Percentiles rank a stretch among this genome's conserved stretches.
Conservation (phyloP, 2,329 filamentous ascomycete genomes). For the Chaetomium sp. region DNA sequence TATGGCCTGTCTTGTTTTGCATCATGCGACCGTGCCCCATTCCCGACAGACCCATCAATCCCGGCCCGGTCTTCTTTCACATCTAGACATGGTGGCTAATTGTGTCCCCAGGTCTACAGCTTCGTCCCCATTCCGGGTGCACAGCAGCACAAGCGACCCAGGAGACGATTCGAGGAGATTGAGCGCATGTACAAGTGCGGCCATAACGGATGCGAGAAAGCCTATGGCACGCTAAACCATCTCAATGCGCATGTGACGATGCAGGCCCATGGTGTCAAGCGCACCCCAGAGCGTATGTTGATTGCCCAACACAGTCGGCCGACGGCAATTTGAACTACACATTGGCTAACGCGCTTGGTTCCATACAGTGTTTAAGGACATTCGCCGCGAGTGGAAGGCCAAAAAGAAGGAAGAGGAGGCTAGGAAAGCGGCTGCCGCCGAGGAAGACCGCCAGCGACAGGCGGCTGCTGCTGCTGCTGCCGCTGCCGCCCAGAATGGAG, state of each 20-base stretch:
- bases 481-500: slow-evolving; percentile 57
- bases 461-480: slow-evolving; percentile 52
- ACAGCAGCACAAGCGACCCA: slow-evolving; percentile 93
- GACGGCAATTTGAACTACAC: background rate
- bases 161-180: slow-evolving; percentile 94
- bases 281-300: slow-evolving; percentile 89
- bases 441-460: slow-evolving; percentile 76
- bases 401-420: slow-evolving; percentile 97
- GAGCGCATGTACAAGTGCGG: slow-evolving; percentile 99
- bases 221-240: slow-evolving; percentile 96
- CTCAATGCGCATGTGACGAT: slow-evolving; percentile 98
- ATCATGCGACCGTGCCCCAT: background rate
- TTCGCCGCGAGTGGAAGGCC: slow-evolving; percentile 98
- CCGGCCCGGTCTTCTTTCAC: background rate
- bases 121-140: slow-evolving; percentile 97
- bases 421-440: slow-evolving; percentile 72
- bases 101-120: slow-evolving; percentile 75
- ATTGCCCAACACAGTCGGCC: background rate
- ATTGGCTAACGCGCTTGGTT: slow-evolving; percentile 34
- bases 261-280: slow-evolving; percentile 93
- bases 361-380: slow-evolving; percentile 90
- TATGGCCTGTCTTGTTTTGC: background rate
- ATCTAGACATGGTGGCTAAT: slow-evolving; percentile 12
- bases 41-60: background rate
- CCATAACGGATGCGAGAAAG: slow-evolving; percentile 98